phyloP scores from a whole-genome alignment of 805 yeast genomes.

The Candida cerambycidarum region DNA sequence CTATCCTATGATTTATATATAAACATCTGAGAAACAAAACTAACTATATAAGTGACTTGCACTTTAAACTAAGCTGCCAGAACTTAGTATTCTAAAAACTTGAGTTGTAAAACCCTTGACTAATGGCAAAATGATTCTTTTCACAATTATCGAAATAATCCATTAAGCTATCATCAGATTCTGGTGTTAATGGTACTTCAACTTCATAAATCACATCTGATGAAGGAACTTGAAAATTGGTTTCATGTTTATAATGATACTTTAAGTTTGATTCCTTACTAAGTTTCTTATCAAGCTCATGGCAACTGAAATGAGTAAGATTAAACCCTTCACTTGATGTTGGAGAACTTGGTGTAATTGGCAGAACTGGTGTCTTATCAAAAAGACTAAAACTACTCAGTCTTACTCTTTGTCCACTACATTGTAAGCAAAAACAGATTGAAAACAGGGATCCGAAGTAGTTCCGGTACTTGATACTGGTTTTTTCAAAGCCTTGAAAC shows the following conservation, averaged over 20 bases:
- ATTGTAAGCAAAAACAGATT: slow-evolving; percentile 23
- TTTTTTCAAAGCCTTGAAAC: slow-evolving; percentile 13
- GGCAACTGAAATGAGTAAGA: slow-evolving; percentile 8
- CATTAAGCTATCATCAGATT: not conserved
- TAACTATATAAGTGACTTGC: too few relatives aligned
- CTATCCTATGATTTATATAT: too few relatives aligned
- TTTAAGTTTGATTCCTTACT: not conserved
- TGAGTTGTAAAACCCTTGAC: not conserved
- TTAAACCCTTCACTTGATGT: slow-evolving; percentile 3
- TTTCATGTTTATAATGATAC: not conserved
- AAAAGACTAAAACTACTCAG: slow-evolving; percentile 7
- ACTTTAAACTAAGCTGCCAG: too few relatives aligned
- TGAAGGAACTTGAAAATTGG: not conserved
- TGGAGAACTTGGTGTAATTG: not conserved
- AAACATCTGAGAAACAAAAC: too few relatives aligned
- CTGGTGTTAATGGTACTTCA: not conserved
- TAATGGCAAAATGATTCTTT: not conserved
- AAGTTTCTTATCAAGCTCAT: not conserved
- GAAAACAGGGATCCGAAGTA: slow-evolving; percentile 17
- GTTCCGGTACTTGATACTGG: slow-evolving; percentile 18
- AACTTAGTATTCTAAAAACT: not conserved
- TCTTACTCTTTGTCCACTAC: slow-evolving; percentile 12
- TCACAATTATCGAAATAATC: not conserved
- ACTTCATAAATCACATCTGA: not conserved
- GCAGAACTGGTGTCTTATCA: slow-evolving; percentile 1